Evolutionary conservation across 176 grass and related monocot genomes (phyloP), one percentile per base, ranked within the genome.

Genomic region (Musa itinerans): DNA sequence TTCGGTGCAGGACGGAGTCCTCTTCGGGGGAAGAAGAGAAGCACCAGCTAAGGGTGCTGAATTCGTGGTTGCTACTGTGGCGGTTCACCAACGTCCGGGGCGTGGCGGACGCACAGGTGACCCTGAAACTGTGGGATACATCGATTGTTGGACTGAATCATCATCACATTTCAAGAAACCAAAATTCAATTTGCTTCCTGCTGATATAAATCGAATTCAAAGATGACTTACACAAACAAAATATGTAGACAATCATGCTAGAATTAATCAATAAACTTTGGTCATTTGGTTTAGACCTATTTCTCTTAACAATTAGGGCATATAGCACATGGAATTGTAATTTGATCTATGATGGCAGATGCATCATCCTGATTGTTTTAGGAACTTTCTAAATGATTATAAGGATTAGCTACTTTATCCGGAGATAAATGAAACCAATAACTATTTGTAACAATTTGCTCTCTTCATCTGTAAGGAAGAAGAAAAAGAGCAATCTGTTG

Each of bases 71-170:
- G 68, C 73, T 89, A 2, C 88, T 93, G 69, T 97, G 94, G 94
- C 82, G 94, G 17, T 91, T 93, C 75, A 74, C 79, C 79, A 97
- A 91, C 81, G 90, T 86, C 7, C 81, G 84, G 26, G 74, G 83
- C 64, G 79, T 79, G 55, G 83, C 75, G 54, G 80, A 81, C 5
- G 86, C 90, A 24, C 79, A 93, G 93, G 93, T 97, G 67, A 68
- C 65, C 10, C 50, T 19, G 48, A 68, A 34, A 68, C 24, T 43
- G 0, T 27, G 24, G 17, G 17, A 62, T n/a, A 22, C n/a, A 2
- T 27, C 9, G 27, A 11, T 11, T 7, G 29, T 16, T 23, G 15
- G 11, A 12, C 19, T 51, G 8, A 16, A 50, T 50, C 43, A 70
- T 50, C 15, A 65, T 26, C 63, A 26, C 61, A 63, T 5, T 17